phyloP scores from a whole-genome alignment of 176 grass and related monocot genomes.

The Aegilops speltoides region DNA sequence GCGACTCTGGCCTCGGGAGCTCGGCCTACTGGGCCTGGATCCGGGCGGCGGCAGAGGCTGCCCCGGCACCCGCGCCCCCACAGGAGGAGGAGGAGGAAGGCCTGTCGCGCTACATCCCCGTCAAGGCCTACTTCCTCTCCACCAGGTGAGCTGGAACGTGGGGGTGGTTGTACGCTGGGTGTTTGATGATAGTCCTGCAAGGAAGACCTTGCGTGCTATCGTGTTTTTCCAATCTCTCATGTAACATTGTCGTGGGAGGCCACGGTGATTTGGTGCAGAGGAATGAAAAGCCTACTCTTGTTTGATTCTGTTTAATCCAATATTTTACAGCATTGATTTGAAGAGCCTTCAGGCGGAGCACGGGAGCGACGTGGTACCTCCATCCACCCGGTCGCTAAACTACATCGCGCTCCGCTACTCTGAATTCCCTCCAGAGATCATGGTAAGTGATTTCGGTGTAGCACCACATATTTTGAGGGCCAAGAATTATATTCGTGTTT shows the following conservation, averaged over 20 bases:
- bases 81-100: constrained; percentile 59
- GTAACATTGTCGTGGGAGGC: not conserved
- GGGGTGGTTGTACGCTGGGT: constrained; percentile 6
- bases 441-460: constrained; percentile 38
- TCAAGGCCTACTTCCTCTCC: constrained; percentile 93
- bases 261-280: not conserved
- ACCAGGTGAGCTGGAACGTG: constrained; percentile 42
- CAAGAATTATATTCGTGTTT: not conserved
- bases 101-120: constrained; percentile 61
- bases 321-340: constrained; percentile 68
- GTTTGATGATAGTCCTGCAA: constrained; percentile 29
- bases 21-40: constrained; percentile 50
- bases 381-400: constrained; percentile 65
- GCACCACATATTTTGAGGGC: not conserved
- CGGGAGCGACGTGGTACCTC: constrained; percentile 61
- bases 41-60: constrained; percentile 41
- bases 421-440: constrained; percentile 73
- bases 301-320: constrained; percentile 12
- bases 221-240: not conserved
- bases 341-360: constrained; percentile 86
- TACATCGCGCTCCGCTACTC: constrained; percentile 79
- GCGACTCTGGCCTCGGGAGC: constrained; percentile 28
- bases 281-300: not conserved
- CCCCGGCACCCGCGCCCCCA: constrained; percentile 16
- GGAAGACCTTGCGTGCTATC: not conserved